phyloP scores from a whole-genome alignment of 1,139 yeast genomes.

The Candida glucosophila region DNA sequence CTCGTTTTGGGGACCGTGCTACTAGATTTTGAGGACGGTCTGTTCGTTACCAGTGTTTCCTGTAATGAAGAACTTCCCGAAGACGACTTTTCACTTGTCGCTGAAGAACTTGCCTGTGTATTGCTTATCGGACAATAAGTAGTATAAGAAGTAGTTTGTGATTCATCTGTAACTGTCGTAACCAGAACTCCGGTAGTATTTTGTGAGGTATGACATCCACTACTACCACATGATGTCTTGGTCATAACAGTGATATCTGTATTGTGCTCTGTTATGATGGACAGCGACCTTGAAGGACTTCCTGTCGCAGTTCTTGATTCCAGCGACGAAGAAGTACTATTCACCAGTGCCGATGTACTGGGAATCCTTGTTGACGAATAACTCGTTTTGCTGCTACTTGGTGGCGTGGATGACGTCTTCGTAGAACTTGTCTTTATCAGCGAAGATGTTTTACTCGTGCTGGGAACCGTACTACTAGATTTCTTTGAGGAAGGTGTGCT shows the following conservation, averaged over 20 bases:
- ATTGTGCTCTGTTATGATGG: conserved; percentile 2
- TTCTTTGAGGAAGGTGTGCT: no score
- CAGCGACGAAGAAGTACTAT: no score
- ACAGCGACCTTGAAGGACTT: background rate
- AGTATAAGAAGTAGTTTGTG: conserved; percentile 12
- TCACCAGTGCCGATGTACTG: no score
- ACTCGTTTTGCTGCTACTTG: no score
- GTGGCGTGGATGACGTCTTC: background rate
- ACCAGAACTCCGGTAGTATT: conserved; percentile 10
- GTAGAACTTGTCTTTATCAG: background rate
- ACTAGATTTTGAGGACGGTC: no score
- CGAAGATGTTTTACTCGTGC: no score
- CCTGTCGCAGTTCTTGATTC: no score
- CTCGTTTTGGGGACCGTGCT: no score
- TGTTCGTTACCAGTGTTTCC: no score
- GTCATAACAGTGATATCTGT: conserved; percentile 22
- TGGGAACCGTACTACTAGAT: no score
- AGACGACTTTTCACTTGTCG: conserved; percentile 3
- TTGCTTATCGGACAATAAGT: conserved; percentile 11
- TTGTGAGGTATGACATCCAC: conserved; percentile 22
- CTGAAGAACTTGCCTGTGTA: background rate
- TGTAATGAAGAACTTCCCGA: no score
- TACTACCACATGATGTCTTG: conserved; percentile 37
- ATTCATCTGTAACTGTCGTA: conserved; percentile 6
- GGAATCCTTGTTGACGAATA: no score